Percentiles rank a stretch among this genome's conserved stretches.
Evolutionary conservation across 2,329 filamentous ascomycete genomes (phyloP).

Genomic region (Apiospora sp.): DNA sequence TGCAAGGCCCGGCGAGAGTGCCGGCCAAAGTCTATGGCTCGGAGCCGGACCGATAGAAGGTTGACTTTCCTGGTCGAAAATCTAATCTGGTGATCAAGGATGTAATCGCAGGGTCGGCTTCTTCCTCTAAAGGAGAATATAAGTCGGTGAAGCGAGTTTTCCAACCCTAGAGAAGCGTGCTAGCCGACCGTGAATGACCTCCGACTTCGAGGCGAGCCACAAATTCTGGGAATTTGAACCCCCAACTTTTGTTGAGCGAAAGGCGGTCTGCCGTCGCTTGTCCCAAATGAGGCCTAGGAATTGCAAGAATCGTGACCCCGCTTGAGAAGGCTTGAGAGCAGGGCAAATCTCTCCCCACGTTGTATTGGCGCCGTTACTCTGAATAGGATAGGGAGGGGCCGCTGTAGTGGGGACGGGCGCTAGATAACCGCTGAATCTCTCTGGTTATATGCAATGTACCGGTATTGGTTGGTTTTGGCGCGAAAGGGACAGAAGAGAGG

Average conservation of each 20-base stretch:
- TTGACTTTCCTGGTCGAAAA: background rate
- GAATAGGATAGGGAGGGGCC: slow-evolving; percentile 13
- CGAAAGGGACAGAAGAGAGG: background rate
- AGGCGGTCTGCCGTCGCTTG: slow-evolving; percentile 22
- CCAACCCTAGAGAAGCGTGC: background rate
- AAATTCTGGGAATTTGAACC: background rate
- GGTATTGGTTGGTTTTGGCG: background rate
- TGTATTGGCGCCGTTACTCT: slow-evolving; percentile 7
- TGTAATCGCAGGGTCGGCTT: background rate
- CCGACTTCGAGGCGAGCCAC: background rate
- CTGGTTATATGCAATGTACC: background rate
- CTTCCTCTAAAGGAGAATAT: background rate
- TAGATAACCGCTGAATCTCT: slow-evolving; percentile 19
- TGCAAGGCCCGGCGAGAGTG: background rate
- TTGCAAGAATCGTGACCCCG: slow-evolving; percentile 4
- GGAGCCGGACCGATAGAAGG: slow-evolving; percentile 11
- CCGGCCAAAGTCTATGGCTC: slow-evolving; percentile 9
- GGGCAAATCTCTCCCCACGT: slow-evolving; percentile 16
- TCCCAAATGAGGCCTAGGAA: slow-evolving; percentile 19
- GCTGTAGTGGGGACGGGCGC: slow-evolving; percentile 7
- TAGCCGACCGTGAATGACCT: slow-evolving; percentile 13
- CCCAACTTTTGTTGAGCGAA: slow-evolving; percentile 24
- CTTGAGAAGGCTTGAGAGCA: background rate
- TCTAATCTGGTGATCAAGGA: background rate
- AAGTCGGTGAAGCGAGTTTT: slow-evolving; percentile 11